Conservation (phyloP, 2,329 filamentous ascomycete genomes). For the Calonectria pseudoreteaudii region DNA sequence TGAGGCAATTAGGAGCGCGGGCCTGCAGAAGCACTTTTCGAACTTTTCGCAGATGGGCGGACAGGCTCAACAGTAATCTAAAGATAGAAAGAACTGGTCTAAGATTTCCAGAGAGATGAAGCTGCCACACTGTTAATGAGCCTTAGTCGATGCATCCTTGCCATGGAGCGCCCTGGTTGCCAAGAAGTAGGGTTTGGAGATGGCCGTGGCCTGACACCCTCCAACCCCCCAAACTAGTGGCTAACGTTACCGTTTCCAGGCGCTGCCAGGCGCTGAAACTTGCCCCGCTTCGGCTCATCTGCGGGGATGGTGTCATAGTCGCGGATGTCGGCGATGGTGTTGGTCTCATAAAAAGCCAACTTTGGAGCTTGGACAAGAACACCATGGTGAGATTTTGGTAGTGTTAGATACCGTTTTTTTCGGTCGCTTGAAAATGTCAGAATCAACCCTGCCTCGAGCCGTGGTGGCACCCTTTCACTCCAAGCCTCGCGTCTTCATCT, state of each 20-base stretch:
- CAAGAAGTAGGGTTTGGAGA: neutral
- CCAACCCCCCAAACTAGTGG: neutral
- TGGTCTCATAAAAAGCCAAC: neutral
- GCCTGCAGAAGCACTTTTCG: neutral
- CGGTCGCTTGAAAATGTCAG: neutral
- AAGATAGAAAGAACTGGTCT: too few species aligned
- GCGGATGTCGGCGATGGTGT: constrained; percentile 4
- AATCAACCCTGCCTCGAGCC: neutral
- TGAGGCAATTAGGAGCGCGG: neutral
- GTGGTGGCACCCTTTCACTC: constrained; percentile 20
- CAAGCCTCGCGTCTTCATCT: constrained; percentile 54
- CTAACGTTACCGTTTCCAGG: neutral
- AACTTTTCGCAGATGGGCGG: neutral
- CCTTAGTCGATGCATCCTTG: neutral
- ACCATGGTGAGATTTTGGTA: too few species aligned
- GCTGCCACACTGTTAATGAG: neutral
- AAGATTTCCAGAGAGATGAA: too few species aligned
- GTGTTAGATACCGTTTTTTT: too few species aligned
- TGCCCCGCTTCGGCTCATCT: neutral
- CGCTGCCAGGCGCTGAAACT: neutral
- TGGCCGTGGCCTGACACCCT: neutral
- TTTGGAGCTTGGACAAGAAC: neutral
- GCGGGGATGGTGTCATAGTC: neutral
- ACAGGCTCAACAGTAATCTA: too few species aligned
- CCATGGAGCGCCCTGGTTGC: neutral